phyloP scores from a whole-genome alignment of 306 rosid genomes.

The Trifolium pratense region DNA sequence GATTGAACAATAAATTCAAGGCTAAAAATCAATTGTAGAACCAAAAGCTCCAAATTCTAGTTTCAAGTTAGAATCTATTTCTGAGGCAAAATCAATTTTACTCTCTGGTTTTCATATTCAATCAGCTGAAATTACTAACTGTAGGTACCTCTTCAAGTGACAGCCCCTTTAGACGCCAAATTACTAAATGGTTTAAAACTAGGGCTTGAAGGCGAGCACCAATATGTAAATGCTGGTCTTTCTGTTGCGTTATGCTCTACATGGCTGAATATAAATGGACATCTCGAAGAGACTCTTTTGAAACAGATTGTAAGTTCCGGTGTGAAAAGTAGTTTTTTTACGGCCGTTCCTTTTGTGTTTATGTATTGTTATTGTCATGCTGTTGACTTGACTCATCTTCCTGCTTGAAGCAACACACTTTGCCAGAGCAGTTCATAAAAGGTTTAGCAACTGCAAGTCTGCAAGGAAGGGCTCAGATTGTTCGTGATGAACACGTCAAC shows the following conservation, averaged over 20 bases:
- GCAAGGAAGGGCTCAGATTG: constrained; percentile 96
- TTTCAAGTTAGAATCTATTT: background rate
- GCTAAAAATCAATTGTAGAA: background rate
- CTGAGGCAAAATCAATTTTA: background rate
- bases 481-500: constrained; percentile 58
- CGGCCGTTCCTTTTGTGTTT: constrained; percentile 17
- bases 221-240: constrained; percentile 91
- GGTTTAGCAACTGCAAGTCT: constrained; percentile 81
- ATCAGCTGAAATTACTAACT: constrained; percentile 43
- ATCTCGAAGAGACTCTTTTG: constrained; percentile 47
- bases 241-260: constrained; percentile 80
- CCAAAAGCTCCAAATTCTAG: background rate
- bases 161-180: constrained; percentile 65
- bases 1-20: background rate
- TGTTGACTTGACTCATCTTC: constrained; percentile 40
- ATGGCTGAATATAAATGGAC: constrained; percentile 87
- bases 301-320: constrained; percentile 67
- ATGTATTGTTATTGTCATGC: constrained; percentile 22
- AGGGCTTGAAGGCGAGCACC: constrained; percentile 98
- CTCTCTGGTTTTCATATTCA: constrained; percentile 22
- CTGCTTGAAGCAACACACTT: constrained; percentile 55
- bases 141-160: constrained; percentile 78
- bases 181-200: constrained; percentile 71
- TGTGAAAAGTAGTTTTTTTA: constrained; percentile 34
- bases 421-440: constrained; percentile 80